phyloP scores from a whole-genome alignment of 2,329 filamentous ascomycete genomes.

The Apiospora arundinis region DNA sequence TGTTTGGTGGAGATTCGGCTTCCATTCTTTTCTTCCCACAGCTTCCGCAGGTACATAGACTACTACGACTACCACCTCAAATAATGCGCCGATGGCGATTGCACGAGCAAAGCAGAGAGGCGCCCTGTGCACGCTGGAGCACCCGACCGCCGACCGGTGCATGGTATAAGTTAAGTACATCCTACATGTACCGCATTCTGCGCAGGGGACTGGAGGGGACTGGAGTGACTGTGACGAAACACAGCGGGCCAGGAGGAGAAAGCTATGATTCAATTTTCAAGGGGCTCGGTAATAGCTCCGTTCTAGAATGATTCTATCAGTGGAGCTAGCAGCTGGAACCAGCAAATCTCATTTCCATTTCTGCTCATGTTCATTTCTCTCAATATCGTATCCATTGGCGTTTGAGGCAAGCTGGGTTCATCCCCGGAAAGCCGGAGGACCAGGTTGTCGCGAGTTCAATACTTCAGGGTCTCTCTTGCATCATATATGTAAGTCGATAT shows the following conservation, averaged over 20 bases:
- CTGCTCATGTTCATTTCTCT: not conserved
- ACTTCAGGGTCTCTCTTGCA: conserved; percentile 12
- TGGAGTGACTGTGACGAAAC: conserved; percentile 16
- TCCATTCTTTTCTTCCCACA: conserved; percentile 8
- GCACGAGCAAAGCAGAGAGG: not conserved
- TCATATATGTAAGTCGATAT: not conserved
- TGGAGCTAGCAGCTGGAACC: conserved; percentile 13
- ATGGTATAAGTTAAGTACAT: no score
- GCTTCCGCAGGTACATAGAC: no score
- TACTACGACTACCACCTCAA: no score
- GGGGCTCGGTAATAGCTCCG: conserved; percentile 12
- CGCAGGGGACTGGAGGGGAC: not conserved
- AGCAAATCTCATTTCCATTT: conserved; percentile 12
- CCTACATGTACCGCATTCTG: no score
- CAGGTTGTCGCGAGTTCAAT: not conserved
- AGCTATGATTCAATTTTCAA: conserved; percentile 19
- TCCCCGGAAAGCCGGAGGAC: conserved; percentile 13
- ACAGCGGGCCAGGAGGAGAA: conserved; percentile 4
- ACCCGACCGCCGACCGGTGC: no score
- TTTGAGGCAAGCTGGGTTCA: conserved; percentile 1
- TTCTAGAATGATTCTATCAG: conserved; percentile 19
- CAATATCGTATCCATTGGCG: conserved; percentile 16
- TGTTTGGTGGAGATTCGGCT: conserved; percentile 14
- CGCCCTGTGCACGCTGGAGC: not conserved
- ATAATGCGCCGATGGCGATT: no score